Evolutionary conservation across 2,329 filamentous ascomycete genomes (phyloP), one percentile per base, ranked within the genome.

Genomic region (Botrytis galanthina): DNA sequence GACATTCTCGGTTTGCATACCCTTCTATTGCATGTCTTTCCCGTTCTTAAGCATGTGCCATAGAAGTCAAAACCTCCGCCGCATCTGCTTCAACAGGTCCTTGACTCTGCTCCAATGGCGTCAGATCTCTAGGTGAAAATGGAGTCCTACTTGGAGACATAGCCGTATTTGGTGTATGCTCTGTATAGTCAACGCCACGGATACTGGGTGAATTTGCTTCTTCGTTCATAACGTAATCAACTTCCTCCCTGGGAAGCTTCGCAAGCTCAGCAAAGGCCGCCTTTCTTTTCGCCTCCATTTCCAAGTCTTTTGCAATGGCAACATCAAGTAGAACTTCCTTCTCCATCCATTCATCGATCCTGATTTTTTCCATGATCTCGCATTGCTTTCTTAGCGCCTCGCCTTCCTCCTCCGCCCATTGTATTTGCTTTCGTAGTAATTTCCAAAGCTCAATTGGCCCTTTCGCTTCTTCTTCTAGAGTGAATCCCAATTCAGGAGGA

Each of bases 321-420:
- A 94, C 93, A 73, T 93, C 89, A n/a, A 96, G 82, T 29, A 95
- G 82, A 44, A 93, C 86, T 82, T 96, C 93, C 82, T 95, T 95
- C 82, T 93, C 90, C 22, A 89, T 84, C 93, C 93, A 96, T 80
- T 94, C 92, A 75, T 89, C 86, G 80, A 89, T 89, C 81, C 92
- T 90, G 20, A 86, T 79, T 51, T 88, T 87, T 81, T 95, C 92
- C 81, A 92, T 87, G 61, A 84, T 84, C 76, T 90, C 89, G 77
- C 90, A 89, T 81, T 94, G 90, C 72, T 84, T 85, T 77, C 87
- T 87, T 69, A 96, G 84, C 57, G 85, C 82, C 70, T 92, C 89
- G 73, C 86, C 85, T 70, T 95, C 91, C 74, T 89, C 87, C 76
- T 90, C 87, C 1, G 91, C 91, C 91, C 92, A 95, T 76, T 90